These are phyloP conservation scores for Favolaschia claudopus DNA, from an alignment of 768 basidiomycete species.

Conservation along the genomic window DNA sequence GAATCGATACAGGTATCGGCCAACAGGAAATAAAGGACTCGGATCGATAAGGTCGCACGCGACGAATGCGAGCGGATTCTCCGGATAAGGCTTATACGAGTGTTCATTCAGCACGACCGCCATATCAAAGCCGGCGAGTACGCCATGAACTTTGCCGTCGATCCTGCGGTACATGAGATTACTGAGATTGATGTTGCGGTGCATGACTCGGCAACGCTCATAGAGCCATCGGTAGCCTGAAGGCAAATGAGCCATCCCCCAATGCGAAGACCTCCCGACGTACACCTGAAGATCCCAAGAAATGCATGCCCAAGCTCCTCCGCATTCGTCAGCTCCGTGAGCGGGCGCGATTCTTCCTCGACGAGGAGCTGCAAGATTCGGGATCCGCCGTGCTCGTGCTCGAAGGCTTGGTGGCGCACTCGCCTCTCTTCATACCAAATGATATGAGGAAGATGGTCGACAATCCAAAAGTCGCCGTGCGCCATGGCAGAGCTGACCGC, in stretches of 20 bases:
- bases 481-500: background rate
- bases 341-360: conserved; percentile 3
- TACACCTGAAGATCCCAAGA: conserved; percentile 7
- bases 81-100: background rate
- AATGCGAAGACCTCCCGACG: background rate
- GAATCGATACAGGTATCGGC: no score
- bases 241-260: no score
- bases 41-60: background rate
- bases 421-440: background rate
- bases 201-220: conserved; percentile 1
- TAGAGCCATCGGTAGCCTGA: conserved; percentile 12
- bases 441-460: conserved; percentile 2
- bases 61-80: background rate
- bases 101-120: background rate
- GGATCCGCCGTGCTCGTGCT: no score
- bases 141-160: conserved; percentile 3
- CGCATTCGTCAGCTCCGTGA: conserved; percentile 30
- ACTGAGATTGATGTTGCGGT: conserved; percentile 12
- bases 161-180: conserved; percentile 8
- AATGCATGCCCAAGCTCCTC: conserved; percentile 6
- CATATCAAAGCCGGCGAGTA: conserved; percentile 10
- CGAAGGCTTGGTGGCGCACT: background rate
- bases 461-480: background rate
- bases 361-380: background rate
- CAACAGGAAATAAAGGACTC: no score